Evolutionary conservation across 176 grass and related monocot species (phyloP).

Genomic region (Lolium perenne): DNA sequence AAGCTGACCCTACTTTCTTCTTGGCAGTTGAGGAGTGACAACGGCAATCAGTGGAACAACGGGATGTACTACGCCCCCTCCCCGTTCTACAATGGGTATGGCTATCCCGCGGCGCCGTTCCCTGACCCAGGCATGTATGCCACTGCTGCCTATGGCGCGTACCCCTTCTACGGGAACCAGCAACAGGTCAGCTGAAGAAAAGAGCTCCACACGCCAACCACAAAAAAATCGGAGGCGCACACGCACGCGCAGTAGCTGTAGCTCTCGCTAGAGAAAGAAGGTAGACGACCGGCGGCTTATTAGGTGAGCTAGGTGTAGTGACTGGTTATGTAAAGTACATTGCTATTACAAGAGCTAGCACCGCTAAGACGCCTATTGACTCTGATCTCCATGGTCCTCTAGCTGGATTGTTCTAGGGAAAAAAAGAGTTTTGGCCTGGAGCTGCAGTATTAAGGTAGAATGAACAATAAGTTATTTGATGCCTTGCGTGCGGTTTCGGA

Average conservation of each 20-base stretch:
- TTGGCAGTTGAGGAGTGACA: conserved; percentile 67
- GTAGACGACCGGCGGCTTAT: conserved; percentile 52
- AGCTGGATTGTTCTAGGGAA: conserved; percentile 37
- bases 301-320: conserved; percentile 77
- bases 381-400: conserved; percentile 39
- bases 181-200: conserved; percentile 83
- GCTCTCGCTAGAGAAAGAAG: conserved; percentile 50
- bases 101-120: conserved; percentile 73
- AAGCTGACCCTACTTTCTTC: conserved; percentile 15
- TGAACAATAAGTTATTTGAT: conserved; percentile 58
- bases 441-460: conserved; percentile 52
- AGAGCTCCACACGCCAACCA: background rate
- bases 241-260: conserved; percentile 50
- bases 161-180: conserved; percentile 85
- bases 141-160: conserved; percentile 69
- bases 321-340: conserved; percentile 69
- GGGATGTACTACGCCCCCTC: conserved; percentile 73
- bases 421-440: conserved; percentile 51
- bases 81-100: conserved; percentile 84
- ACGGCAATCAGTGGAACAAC: conserved; percentile 84
- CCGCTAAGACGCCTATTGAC: conserved; percentile 35
- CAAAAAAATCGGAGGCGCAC: background rate
- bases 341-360: conserved; percentile 47
- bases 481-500: conserved; percentile 10
- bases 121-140: conserved; percentile 90